Base-by-base conservation (phyloP, 2,329 filamentous ascomycete genomes). In the Stemphylium beticola region DNA sequence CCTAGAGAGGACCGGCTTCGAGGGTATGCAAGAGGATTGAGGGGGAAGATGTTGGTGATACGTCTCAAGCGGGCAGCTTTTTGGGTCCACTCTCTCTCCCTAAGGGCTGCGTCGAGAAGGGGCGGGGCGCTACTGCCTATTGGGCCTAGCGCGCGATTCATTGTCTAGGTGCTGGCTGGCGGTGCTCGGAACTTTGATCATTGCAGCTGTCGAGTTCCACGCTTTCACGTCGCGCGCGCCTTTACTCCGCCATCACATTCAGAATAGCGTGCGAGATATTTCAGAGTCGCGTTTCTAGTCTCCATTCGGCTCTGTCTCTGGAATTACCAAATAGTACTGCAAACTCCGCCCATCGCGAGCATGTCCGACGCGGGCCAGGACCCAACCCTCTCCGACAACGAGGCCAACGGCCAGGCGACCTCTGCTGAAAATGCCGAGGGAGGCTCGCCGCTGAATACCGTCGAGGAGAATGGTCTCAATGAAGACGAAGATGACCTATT, bases 401-500 rank as follows among this genome's bases (percentile, higher is more conserved):
- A 69, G 14, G 64, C 75, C 46, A 72, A 71, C 14, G 71, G 63
- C 55, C 66, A 67, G 9, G 67, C 72, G 5, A 64, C 69, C 12
- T 66, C 69, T 15, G 68, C 62, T 45, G 70, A 66, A 46, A 66
- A 68, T 51, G 72, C 67, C 11, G 71, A 67, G 12, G 66, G 66
- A 9, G 66, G 54, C 32, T 61, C 66, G 36, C 67, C 69, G 39
- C 64, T 64, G 45, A 62, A 71, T 33, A 72, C 69, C 4, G 65
- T 73, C 14, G 73, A 73, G 45, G 68, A 73, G 34, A 64, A 67
- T 9, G 71, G 41, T 0, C 49, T 65, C 22, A 74, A 75, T 17
- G 72, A 73, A 3, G 75, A 73, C 22, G 77, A 73, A 18, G 78
- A 79, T 44, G 79, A 81, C 56, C 66, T 81, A 10, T 80, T 81